Evolutionary conservation across 2,329 filamentous ascomycete genomes (phyloP).

Genomic region (Colletotrichum filicis): DNA sequence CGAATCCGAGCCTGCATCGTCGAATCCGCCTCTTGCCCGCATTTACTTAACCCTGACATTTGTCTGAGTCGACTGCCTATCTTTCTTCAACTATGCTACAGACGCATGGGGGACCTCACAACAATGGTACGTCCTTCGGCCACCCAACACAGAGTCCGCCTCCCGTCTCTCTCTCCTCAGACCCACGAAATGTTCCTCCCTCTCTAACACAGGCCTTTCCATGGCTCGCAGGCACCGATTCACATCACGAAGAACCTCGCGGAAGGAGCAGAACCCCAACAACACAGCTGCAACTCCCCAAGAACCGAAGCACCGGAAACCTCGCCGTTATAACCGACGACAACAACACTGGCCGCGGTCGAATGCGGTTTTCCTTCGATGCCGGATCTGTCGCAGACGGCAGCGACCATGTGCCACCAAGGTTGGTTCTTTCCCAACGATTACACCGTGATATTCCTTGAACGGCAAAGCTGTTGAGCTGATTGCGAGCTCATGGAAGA

Average conservation of each 20-base stretch:
- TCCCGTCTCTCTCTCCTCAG: neutral
- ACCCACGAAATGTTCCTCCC: conserved; percentile 7
- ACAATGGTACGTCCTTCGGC: conserved; percentile 48
- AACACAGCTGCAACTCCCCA: conserved; percentile 64
- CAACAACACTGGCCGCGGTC: conserved; percentile 63
- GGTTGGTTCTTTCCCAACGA: conserved; percentile 59
- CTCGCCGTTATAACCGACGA: conserved; percentile 58
- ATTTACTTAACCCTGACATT: conserved; percentile 12
- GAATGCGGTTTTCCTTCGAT: conserved; percentile 82
- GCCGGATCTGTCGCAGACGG: conserved; percentile 63
- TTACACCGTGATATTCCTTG: neutral
- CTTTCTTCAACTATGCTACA: conserved; percentile 52
- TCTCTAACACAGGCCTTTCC: conserved; percentile 37
- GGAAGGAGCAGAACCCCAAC: conserved; percentile 56
- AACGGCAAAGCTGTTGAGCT: neutral
- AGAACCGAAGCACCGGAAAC: conserved; percentile 75
- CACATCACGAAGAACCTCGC: conserved; percentile 51
- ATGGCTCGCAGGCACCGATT: conserved; percentile 52
- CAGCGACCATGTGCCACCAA: conserved; percentile 75
- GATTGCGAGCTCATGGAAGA: neutral
- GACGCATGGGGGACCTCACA: conserved; percentile 54
- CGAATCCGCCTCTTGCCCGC: conserved; percentile 32
- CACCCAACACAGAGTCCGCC: neutral
- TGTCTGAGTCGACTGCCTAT: conserved; percentile 21
- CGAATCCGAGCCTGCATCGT: conserved; percentile 33